Conservation (phyloP, 352 stramenopile species). For the Globisporangium barbulae region DNA sequence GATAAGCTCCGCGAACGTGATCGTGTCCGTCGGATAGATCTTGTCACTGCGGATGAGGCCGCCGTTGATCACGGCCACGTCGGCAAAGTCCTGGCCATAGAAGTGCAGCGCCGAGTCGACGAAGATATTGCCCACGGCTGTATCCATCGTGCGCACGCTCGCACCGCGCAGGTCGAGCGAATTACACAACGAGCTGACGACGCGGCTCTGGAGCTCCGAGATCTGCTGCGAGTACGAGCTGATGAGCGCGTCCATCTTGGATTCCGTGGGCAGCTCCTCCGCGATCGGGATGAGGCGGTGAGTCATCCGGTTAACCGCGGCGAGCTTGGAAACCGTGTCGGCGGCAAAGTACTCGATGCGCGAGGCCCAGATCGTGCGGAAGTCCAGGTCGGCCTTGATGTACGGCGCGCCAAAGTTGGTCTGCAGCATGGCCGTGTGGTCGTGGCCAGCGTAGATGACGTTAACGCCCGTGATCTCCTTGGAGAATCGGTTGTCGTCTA, state of each 20-base stretch:
- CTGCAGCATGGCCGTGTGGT: constrained; percentile 74
- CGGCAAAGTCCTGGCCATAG: constrained; percentile 46
- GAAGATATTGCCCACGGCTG: constrained; percentile 55
- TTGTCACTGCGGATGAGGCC: constrained; percentile 66
- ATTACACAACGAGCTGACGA: constrained; percentile 56
- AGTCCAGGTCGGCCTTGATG: constrained; percentile 71
- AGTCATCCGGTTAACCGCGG: constrained; percentile 39
- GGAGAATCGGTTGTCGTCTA: constrained; percentile 69
- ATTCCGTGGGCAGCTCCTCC: constrained; percentile 52
- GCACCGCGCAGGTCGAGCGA: constrained; percentile 44
- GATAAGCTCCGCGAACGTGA: constrained; percentile 60
- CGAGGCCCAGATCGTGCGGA: constrained; percentile 64
- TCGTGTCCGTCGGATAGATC: constrained; percentile 36
- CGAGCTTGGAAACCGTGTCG: constrained; percentile 17
- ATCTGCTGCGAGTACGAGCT: constrained; percentile 42
- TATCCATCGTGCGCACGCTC: constrained; percentile 43
- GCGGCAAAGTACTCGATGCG: constrained; percentile 59
- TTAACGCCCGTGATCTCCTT: constrained; percentile 60
- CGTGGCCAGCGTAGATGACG: constrained; percentile 70
- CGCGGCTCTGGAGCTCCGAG: constrained; percentile 33
- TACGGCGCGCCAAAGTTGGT: constrained; percentile 71
- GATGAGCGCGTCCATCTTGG: constrained; percentile 47
- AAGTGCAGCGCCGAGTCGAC: constrained; percentile 41
- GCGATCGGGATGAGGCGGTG: constrained; percentile 55
- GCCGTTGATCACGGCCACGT: constrained; percentile 62